Evolutionary conservation across 495 filamentous ascomycete genomes (phyloP).

Genomic region (Talaromyces nanjingensis): DNA sequence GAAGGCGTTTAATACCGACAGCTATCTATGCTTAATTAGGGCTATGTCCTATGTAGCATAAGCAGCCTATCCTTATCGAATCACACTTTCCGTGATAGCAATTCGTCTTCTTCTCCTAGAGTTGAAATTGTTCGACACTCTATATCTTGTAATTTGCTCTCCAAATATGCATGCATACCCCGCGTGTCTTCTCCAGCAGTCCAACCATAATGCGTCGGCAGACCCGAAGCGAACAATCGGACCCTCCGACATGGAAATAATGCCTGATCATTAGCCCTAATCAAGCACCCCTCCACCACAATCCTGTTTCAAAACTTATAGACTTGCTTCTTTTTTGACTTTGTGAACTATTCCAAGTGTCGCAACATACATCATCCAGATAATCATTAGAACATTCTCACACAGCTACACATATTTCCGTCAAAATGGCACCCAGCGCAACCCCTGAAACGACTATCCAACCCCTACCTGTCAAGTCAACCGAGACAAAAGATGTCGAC

Average conservation of each 20-base stretch:
- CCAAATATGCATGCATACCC: neutral
- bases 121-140: neutral
- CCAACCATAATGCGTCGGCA: neutral
- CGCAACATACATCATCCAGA: neutral
- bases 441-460: neutral
- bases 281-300: neutral
- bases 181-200: neutral
- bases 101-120: neutral
- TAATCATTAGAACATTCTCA: neutral
- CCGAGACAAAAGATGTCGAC: slow-evolving; percentile 1
- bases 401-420: neutral
- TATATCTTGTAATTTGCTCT: neutral
- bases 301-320: neutral
- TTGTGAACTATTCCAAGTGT: neutral
- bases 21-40: neutral
- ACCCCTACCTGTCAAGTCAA: neutral
- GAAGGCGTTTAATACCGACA: neutral
- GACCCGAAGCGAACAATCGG: neutral
- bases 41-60: neutral
- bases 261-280: neutral
- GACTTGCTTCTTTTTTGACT: neutral
- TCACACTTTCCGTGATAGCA: neutral
- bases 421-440: neutral
- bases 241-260: neutral
- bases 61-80: neutral